Conservation (phyloP, 768 basidiomycete genomes). For the Calocybe cyanea region DNA sequence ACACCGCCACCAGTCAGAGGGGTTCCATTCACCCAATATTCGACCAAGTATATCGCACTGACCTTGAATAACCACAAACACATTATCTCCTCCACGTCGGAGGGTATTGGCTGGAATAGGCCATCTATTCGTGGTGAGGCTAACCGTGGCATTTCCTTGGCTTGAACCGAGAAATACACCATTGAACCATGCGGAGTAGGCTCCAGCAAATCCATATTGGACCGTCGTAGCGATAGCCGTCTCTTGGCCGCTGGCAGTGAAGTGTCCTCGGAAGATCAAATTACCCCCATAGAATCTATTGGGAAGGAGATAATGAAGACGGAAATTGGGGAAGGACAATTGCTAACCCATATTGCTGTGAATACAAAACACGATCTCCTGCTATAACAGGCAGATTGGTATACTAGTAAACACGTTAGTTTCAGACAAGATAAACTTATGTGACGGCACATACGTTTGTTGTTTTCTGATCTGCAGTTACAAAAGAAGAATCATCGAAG, state of each 20-base stretch:
- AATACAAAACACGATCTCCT: constrained; percentile 42
- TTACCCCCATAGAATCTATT: constrained; percentile 49
- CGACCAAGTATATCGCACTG: constrained; percentile 1
- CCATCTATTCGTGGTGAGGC: constrained; percentile 41
- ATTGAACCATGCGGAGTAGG: constrained; percentile 50
- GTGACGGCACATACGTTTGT: constrained; percentile 35
- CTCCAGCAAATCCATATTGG: constrained; percentile 48
- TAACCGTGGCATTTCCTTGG: constrained; percentile 39
- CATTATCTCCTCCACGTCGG: constrained; percentile 35
- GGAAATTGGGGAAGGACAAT: neutral
- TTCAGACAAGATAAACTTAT: neutral
- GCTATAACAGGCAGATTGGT: constrained; percentile 45
- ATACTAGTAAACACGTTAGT: constrained; percentile 28
- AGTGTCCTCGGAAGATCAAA: constrained; percentile 51
- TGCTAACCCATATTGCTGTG: constrained; percentile 48
- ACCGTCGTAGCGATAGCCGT: constrained; percentile 42
- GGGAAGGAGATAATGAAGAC: neutral
- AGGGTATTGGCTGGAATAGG: constrained; percentile 31
- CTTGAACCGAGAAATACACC: constrained; percentile 46
- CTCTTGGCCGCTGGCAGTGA: constrained; percentile 45
- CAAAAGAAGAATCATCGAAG: constrained; percentile 49
- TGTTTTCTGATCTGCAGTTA: constrained; percentile 35
- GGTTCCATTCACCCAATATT: constrained; percentile 31
- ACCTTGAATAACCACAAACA: constrained; percentile 37
- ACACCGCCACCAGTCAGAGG: constrained; percentile 28